These are phyloP conservation scores for Zygosaccharomyces pseudobailii DNA, from an alignment of 1,139 yeast species.

Conservation along the genomic window DNA sequence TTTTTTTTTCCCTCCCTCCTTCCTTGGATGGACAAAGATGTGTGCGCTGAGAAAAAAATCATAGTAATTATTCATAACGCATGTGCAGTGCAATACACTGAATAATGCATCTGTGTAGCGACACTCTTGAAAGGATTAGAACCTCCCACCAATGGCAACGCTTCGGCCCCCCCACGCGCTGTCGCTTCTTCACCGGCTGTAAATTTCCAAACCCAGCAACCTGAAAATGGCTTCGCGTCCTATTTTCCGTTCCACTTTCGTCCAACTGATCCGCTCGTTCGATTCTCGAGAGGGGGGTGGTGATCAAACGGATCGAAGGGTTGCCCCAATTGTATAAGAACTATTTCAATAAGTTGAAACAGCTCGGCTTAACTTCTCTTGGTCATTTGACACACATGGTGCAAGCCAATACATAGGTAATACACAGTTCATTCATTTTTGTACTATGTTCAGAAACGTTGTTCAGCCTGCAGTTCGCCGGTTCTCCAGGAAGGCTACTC, in stretches of 20 bases:
- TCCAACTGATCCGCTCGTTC: neutral
- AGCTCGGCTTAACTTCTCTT: neutral
- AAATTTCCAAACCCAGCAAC: neutral
- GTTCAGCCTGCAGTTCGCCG: slow-evolving; percentile 15
- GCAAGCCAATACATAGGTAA: neutral
- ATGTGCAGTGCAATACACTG: no score
- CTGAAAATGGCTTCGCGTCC: neutral
- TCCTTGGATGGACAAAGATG: accelerated
- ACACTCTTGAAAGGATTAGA: no score
- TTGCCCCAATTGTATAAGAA: neutral
- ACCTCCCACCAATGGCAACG: no score
- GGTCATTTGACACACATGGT: neutral
- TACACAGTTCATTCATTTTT: neutral
- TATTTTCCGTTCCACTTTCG: neutral
- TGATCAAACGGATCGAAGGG: neutral
- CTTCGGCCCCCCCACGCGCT: neutral
- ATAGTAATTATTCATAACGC: no score
- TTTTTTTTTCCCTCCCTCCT: no score
- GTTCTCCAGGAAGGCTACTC: slow-evolving; percentile 34
- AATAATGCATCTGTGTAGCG: no score
- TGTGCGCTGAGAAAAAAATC: no score
- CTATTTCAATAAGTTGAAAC: neutral
- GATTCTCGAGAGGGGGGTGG: neutral
- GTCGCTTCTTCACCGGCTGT: neutral
- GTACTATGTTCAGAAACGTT: slow-evolving; percentile 1